Evolutionary conservation across 2,329 filamentous ascomycete species (phyloP).

Genomic region (Tolypocladium nubicola): DNA sequence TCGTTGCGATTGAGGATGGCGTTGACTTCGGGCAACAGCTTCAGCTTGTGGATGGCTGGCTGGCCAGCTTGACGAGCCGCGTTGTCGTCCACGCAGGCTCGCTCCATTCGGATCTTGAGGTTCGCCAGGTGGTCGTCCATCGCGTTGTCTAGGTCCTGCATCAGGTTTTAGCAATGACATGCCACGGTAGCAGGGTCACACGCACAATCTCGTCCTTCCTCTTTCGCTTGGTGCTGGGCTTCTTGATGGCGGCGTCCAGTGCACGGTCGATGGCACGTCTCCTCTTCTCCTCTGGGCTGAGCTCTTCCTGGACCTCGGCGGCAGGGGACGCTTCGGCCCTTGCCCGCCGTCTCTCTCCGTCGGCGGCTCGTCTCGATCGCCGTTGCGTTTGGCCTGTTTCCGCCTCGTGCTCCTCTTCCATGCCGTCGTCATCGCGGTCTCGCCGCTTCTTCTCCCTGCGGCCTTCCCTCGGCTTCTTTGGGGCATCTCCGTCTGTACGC

Average conservation of each 20-base stretch:
- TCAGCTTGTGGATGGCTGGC: constrained; percentile 85
- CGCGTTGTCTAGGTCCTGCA: constrained; percentile 75
- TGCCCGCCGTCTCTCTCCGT: constrained; percentile 34
- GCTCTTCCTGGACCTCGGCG: constrained; percentile 62
- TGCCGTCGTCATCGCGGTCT: constrained; percentile 34
- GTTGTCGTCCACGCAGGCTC: constrained; percentile 80
- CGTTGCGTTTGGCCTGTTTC: constrained; percentile 32
- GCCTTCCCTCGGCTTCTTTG: constrained; percentile 68
- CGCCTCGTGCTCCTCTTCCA: constrained; percentile 35
- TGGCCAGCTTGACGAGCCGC: constrained; percentile 66
- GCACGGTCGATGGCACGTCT: constrained; percentile 75
- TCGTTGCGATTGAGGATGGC: constrained; percentile 83
- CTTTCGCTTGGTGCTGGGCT: constrained; percentile 56
- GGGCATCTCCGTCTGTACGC: constrained; percentile 50
- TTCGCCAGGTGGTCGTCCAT: constrained; percentile 83
- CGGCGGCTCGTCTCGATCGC: constrained; percentile 36
- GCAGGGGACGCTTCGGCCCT: constrained; percentile 38
- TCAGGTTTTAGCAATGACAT: constrained; percentile 10
- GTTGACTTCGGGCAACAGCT: constrained; percentile 84
- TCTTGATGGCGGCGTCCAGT: constrained; percentile 82
- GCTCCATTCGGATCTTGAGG: constrained; percentile 83
- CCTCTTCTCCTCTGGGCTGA: constrained; percentile 77
- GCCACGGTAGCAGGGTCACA: constrained; percentile 6
- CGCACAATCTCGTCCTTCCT: constrained; percentile 83
- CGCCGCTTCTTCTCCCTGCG: constrained; percentile 56